These are phyloP conservation scores for Chlamydomonas applanata DNA, from an alignment of 139 green algal genomes.

Conservation along the genomic window DNA sequence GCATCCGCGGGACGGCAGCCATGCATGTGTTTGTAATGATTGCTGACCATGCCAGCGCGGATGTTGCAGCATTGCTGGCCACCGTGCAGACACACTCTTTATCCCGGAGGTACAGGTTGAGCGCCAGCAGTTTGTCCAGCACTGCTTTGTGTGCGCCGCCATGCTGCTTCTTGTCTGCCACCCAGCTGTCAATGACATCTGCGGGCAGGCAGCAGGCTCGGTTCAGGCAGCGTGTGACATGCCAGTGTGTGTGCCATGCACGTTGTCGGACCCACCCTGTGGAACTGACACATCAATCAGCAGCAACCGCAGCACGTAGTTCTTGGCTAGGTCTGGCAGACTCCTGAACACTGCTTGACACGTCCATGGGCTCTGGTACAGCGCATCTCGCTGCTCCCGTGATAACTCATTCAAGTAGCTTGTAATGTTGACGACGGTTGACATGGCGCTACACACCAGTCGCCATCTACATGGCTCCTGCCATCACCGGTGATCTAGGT, in stretches of 20 bases:
- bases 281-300: constrained; percentile 44
- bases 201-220: neutral
- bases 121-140: neutral
- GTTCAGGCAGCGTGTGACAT: too few species aligned
- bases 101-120: constrained; percentile 12
- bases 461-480: neutral
- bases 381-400: constrained; percentile 23
- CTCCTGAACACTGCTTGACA: constrained; percentile 74
- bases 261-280: constrained; percentile 33
- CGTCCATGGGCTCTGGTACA: constrained; percentile 67
- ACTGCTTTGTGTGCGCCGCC: constrained; percentile 7
- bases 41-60: too few species aligned
- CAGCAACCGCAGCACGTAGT: constrained; percentile 69
- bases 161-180: neutral
- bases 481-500: too few species aligned
- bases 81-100: neutral
- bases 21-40: too few species aligned
- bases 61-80: too few species aligned
- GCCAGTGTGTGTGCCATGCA: too few species aligned
- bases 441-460: neutral
- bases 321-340: constrained; percentile 62
- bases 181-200: constrained; percentile 30
- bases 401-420: constrained; percentile 48
- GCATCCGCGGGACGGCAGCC: too few species aligned
- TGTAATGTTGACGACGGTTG: constrained; percentile 44